These are phyloP conservation scores for Fonsecaea nubica DNA, from an alignment of 2,329 filamentous ascomycete species.

Conservation along the genomic window DNA sequence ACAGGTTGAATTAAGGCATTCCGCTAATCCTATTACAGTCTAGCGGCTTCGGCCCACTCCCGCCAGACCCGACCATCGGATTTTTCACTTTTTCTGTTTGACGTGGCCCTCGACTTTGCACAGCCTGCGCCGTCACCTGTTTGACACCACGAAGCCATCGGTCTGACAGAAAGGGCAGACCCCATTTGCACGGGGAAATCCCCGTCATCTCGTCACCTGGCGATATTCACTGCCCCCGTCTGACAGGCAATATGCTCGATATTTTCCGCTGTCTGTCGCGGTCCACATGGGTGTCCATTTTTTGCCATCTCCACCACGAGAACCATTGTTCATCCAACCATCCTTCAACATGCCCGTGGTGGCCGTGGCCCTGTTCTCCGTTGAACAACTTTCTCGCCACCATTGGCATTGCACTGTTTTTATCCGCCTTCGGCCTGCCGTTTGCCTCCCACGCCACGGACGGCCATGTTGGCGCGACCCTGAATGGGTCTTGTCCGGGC, in stretches of 20 bases:
- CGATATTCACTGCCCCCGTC: background rate
- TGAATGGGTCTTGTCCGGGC: constrained; percentile 12
- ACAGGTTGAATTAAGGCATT: constrained; percentile 13
- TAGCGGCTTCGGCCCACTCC: background rate
- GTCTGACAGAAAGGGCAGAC: background rate
- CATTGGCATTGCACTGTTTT: constrained; percentile 1
- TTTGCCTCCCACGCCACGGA: constrained; percentile 24
- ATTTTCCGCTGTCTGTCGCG: background rate
- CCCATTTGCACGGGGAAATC: background rate
- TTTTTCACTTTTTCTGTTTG: background rate
- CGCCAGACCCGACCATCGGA: constrained; percentile 1
- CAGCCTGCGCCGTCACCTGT: background rate
- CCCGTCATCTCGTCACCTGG: constrained; percentile 2
- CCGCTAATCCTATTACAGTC: background rate
- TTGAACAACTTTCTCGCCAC: constrained; percentile 15
- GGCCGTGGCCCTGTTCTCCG: background rate
- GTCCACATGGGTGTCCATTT: background rate
- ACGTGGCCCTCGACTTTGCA: background rate
- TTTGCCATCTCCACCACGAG: constrained; percentile 6
- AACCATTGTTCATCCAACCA: constrained; percentile 8
- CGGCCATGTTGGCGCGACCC: constrained; percentile 8
- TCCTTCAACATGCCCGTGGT: background rate
- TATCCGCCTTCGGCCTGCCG: constrained; percentile 1
- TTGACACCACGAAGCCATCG: background rate
- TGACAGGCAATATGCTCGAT: background rate